phyloP scores from a whole-genome alignment of 140 eudicot genomes.

The Bidens hawaiensis region DNA sequence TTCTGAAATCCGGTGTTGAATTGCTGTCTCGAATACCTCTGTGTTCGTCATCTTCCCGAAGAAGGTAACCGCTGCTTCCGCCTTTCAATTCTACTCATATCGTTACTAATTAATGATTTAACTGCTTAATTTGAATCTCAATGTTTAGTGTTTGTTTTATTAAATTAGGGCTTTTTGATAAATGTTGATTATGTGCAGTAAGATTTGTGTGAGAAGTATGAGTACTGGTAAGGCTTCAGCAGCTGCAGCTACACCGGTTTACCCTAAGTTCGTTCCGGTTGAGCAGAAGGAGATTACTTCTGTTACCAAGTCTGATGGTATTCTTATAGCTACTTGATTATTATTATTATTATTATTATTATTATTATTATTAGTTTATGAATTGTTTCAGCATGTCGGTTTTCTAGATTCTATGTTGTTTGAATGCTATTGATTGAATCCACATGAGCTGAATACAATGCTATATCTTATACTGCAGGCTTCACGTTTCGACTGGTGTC shows the following conservation, averaged over 20 bases:
- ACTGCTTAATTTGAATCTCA: no score
- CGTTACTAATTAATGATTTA: neutral
- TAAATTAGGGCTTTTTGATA: neutral
- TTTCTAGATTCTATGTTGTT: neutral
- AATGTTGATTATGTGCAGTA: slow-evolving; percentile 33
- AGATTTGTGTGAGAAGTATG: slow-evolving; percentile 51
- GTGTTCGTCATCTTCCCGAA: neutral
- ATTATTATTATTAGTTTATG: neutral
- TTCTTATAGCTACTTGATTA: neutral
- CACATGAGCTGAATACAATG: neutral
- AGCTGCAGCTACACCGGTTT: slow-evolving; percentile 35
- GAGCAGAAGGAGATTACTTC: slow-evolving; percentile 64
- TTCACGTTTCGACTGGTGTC: slow-evolving; percentile 72
- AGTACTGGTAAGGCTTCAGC: slow-evolving; percentile 25
- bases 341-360: no score
- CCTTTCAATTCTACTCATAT: slow-evolving; percentile 1
- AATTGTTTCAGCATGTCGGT: neutral
- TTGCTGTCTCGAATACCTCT: slow-evolving; percentile 25
- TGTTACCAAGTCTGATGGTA: slow-evolving; percentile 55
- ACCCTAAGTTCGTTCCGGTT: slow-evolving; percentile 70
- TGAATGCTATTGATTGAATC: neutral
- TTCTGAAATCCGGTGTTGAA: slow-evolving; percentile 21
- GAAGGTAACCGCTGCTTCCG: slow-evolving; percentile 16
- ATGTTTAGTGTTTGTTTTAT: neutral
- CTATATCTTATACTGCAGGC: slow-evolving; percentile 39